Base-by-base conservation (phyloP, 2,329 filamentous ascomycete genomes). In the Cadophora gregata region DNA sequence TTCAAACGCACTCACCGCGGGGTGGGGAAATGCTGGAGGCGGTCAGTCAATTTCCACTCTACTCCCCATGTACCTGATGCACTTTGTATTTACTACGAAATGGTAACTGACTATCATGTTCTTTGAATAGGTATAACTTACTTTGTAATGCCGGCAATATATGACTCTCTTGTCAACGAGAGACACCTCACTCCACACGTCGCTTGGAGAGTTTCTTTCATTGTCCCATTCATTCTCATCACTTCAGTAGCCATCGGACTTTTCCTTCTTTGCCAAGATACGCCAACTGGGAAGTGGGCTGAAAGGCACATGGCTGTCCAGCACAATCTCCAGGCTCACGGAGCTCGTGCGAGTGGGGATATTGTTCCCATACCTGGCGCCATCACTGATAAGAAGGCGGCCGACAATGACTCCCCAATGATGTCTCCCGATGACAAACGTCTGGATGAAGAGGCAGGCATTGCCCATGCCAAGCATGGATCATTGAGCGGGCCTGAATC, bases 81-180 rank as follows among this genome's bases (percentile, higher is more conserved):
- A 19, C 3, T 42, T 16, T 16, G 16, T 16, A 3, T 42, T 16
- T 27, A 2, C 4, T 27, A 5, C 3, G 24, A 29, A n/a, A 14
- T 33, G 1, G 6, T 55, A 21, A 33, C 51, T 55, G 51, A 33
- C 27, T 21, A 4, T n/a, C 16, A 16, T 5, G 9, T 8, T 55
- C 19, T 9, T 33, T 55, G 51, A 31, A 55, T 21, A 33, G 29
- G 51, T 29, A 64, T 64, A 47, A 64, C 56, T 38, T 97, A 97
- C 81, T 96, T 97, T 78, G 86, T 95, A 73, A 97, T 97, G 93
- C 93, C 94, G 1, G 92, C 92, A 5, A 89, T 97, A 65, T 96
- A 90, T 79, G 90, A 96, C 78, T 92, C 91, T 0, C 83, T 97
- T 25, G 85, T 91, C 25, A 74, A 79, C 7, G 75, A 83, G 0